A percentile compares a stretch with the other conserved stretches of the same genome.
Evolutionary conservation across 257 asterid species (phyloP).

Genomic region (Datura wrightii): DNA sequence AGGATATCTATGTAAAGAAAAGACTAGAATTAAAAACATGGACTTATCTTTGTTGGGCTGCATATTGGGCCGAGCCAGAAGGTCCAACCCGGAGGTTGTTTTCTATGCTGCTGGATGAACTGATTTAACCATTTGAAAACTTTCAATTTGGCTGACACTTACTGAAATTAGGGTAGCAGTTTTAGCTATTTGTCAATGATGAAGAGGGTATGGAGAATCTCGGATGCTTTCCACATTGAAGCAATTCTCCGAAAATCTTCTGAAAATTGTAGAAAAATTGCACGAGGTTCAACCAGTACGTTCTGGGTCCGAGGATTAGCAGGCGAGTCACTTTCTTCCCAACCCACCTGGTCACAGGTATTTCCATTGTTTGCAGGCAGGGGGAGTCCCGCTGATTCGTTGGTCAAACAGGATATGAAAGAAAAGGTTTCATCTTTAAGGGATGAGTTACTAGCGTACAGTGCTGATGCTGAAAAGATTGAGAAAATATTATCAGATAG

Average conservation of each 20-base stretch:
- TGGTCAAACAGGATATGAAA: conserved; percentile 33
- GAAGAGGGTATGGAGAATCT: conserved; percentile 47
- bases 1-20: too few relatives aligned
- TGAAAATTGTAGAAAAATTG: conserved; percentile 27
- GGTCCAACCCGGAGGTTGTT: background rate
- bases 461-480: conserved; percentile 48
- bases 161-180: background rate
- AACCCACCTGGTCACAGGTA: conserved; percentile 25
- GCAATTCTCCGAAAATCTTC: conserved; percentile 34
- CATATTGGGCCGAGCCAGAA: too few relatives aligned
- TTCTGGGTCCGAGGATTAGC: background rate
- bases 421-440: conserved; percentile 50
- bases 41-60: too few relatives aligned
- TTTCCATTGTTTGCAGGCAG: conserved; percentile 43
- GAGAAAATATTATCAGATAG: conserved; percentile 56
- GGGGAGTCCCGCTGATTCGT: conserved; percentile 32
- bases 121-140: background rate
- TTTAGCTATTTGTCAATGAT: conserved; percentile 33
- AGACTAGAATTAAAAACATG: too few relatives aligned
- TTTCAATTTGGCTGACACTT: background rate
- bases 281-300: background rate
- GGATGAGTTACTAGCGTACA: conserved; percentile 51
- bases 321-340: background rate
- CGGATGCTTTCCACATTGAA: conserved; percentile 34
- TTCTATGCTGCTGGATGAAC: background rate